Percentiles rank a stretch among this genome's conserved stretches.
Evolutionary conservation across 176 grass and related monocot species (phyloP).

Genomic region (Bolboschoenus planiculmis): DNA sequence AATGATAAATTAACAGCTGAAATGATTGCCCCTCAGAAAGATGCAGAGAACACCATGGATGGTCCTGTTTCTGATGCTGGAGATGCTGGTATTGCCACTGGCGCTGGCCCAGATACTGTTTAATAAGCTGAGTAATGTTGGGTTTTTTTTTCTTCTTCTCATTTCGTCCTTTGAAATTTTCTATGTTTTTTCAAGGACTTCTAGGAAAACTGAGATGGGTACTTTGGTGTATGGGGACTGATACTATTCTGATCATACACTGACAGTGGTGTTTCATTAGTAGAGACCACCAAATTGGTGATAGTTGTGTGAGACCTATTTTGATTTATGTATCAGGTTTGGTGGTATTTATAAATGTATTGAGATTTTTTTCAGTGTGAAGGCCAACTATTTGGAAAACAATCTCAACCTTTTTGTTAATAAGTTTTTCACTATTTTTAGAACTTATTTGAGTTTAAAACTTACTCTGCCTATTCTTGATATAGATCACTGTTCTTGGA

Average conservation of each 20-base stretch:
- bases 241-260: neutral
- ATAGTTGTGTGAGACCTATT: neutral
- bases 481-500: neutral
- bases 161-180: slow-evolving; percentile 16
- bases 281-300: neutral
- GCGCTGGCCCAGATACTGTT: neutral
- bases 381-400: neutral
- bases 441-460: neutral
- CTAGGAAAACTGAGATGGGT: neutral
- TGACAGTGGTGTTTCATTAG: slow-evolving; percentile 6
- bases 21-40: neutral
- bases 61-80: neutral
- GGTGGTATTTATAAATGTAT: slow-evolving; percentile 7
- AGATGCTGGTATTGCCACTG: neutral
- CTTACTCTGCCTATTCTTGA: neutral
- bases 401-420: neutral
- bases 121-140: neutral
- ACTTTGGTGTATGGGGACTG: neutral
- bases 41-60: neutral
- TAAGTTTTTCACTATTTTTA: neutral
- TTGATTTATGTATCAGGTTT: neutral
- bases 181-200: neutral
- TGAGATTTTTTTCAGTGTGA: neutral
- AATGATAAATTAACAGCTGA: neutral
- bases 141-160: neutral